Conservation (phyloP, 2,329 filamentous ascomycete species). For the Xylariaceae sp. region DNA sequence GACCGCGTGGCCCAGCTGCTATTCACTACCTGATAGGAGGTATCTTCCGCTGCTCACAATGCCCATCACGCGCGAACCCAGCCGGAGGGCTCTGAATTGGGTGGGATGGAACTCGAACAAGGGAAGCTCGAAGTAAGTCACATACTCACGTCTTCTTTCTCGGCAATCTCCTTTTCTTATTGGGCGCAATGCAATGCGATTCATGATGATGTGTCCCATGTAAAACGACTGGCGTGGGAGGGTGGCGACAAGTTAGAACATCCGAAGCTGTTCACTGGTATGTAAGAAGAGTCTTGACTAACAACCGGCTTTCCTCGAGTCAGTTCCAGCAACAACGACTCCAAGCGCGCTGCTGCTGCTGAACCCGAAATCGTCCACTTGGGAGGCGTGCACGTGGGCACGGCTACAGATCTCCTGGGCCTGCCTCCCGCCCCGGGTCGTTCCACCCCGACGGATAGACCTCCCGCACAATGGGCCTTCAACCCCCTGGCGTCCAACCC, state of each 20-base stretch:
- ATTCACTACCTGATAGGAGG: neutral
- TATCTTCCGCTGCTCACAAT: constrained; percentile 9
- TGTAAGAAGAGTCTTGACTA: neutral
- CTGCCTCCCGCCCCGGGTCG: constrained; percentile 11
- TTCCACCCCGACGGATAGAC: constrained; percentile 12
- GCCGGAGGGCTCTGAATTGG: constrained; percentile 21
- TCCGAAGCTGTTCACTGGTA: no score
- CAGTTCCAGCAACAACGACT: constrained; percentile 13
- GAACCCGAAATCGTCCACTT: constrained; percentile 24
- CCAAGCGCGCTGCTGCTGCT: constrained; percentile 8
- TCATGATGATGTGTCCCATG: neutral
- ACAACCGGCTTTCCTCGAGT: constrained; percentile 2
- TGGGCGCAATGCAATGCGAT: neutral
- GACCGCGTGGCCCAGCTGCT: neutral
- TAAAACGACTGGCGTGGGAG: no score
- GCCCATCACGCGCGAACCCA: constrained; percentile 21
- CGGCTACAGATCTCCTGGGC: constrained; percentile 9
- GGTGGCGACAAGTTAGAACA: no score
- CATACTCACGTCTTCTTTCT: neutral
- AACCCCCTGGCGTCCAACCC: constrained; percentile 16
- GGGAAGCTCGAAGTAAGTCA: constrained; percentile 11
- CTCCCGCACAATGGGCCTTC: constrained; percentile 20
- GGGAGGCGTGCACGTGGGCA: constrained; percentile 22
- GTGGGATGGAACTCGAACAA: constrained; percentile 23
- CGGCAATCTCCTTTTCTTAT: constrained; percentile 1